Base-by-base conservation (phyloP, 2,329 filamentous ascomycete genomes). In the Sporothrix pallida region DNA sequence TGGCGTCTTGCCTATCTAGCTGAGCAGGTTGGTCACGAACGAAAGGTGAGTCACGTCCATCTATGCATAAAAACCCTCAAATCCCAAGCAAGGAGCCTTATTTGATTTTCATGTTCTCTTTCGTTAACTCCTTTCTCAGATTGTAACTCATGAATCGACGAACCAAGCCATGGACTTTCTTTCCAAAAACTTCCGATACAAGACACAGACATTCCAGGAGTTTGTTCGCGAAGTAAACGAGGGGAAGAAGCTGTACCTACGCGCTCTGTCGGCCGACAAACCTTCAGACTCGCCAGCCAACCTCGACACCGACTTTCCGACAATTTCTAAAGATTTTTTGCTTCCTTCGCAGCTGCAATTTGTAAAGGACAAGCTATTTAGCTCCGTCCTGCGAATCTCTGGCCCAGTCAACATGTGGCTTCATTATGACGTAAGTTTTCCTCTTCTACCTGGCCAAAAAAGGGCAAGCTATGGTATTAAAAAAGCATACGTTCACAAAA, bases 331-430 rank as follows among this genome's bases (percentile, higher is more conserved):
- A 1, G 93, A 97, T 80, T 97, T 97, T 80, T 78, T 80, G 15
- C 81, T 97, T 0, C 93, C 94, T 0, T 77, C 84, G 0, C 84
- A 89, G 75, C 83, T 97, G 10, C 81, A 81, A 0, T 83, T 87
- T 48, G 89, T 93, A 3, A 79, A 79, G 5, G 83, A 90, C n/a
- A 89, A 89, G 75, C 81, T 88, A 3, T 94, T 97, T 79, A 95
- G 92, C 80, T 95, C 93, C 2, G 91, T 94, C 0, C 82, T 97
- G 31, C 88, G 94, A 23, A 90, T 97, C 74, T 95, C 92, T 3
- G 93, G 93, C 0, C 89, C 89, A 1, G 92, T 95, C 12, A 92
- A 90, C 56, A 93, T 97, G 88, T 97, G 95, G 94, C 85, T 97
- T 46, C 93, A 97, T 81, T 97, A 96, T 83, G 93, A 97, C 82